Base-by-base conservation (phyloP, 176 grass and related monocot species). In the Elymus sibiricus region DNA sequence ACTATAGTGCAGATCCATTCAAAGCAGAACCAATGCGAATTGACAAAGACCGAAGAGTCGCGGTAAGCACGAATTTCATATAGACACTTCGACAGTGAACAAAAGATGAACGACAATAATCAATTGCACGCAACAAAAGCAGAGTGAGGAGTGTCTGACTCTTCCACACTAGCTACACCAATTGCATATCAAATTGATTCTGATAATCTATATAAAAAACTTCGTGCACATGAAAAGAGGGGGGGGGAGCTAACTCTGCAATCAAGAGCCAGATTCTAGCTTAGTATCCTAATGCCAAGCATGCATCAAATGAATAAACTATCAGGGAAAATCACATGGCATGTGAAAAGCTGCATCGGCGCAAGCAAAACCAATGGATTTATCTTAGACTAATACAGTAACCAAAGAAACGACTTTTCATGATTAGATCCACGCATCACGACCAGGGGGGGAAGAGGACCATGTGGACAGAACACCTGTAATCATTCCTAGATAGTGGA, bases 401-500 rank as follows among this genome's bases (percentile, higher is more conserved):
- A 77, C 28, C 89, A 69, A 87, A 62, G 81, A 87, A 77, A 76
- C 69, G 7, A 13, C 77, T 85, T 85, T 85, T 82, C 86, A 85
- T 88, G 62, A 91, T 91, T 88, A 91, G 82, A 87, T 79, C 76
- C 89, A 87, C 56, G 61, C 68, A 84, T 38, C 75, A 76, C 16
- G 80, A 67, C 51, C 49, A 22, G 43, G 73, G 76, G 64, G 46
- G 80, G 42, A 68, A 87, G 61, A 84, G 46, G 39, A 63, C 11
- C 82, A 91, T 91, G 86, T 85, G 70, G 42, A 80, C 70, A 88
- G 90, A 77, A 43, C 86, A 85, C 71, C 77, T 88, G 86, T 60
- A 85, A 88, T 88, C 86, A 88, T 91, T 91, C 77, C 79, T 28
- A 40, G 68, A 72, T 11, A 26, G 67, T 72, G 62, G 70, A 87